Percentiles rank a stretch among this genome's conserved stretches.
Conservation (phyloP, 2,329 filamentous ascomycete species). For the Thermomyces lanuginosus region DNA sequence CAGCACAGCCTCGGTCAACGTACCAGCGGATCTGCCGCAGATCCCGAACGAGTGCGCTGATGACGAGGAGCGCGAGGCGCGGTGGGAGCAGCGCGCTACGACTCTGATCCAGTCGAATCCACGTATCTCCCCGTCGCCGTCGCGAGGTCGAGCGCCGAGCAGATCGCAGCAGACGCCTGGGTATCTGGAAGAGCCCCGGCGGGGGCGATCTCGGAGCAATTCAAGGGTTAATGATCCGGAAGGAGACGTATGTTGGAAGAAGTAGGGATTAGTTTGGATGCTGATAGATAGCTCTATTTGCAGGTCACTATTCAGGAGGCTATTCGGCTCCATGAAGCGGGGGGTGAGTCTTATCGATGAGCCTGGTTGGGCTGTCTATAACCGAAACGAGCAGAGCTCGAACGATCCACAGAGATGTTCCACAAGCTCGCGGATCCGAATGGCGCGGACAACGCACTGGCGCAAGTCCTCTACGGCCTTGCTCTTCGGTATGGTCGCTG, state of each 20-base stretch:
- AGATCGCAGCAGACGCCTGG: too few species aligned
- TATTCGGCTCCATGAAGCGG: conserved; percentile 80
- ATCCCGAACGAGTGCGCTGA: conserved; percentile 40
- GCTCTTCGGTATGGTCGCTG: conserved; percentile 52
- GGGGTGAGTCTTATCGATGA: conserved; percentile 29
- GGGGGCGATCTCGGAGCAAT: conserved; percentile 19
- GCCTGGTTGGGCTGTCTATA: too few species aligned
- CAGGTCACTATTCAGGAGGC: conserved; percentile 69
- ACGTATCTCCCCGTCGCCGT: conserved; percentile 24
- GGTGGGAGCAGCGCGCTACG: conserved; percentile 92
- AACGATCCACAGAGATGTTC: conserved; percentile 71
- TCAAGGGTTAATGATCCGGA: conserved; percentile 15
- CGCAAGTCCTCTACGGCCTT: conserved; percentile 89
- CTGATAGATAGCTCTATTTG: background rate
- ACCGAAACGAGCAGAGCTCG: conserved; percentile 38
- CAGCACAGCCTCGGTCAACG: conserved; percentile 41
- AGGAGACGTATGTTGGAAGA: conserved; percentile 26
- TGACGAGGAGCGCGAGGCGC: conserved; percentile 44
- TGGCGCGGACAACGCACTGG: conserved; percentile 79
- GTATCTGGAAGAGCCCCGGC: conserved; percentile 8
- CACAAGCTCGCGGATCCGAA: conserved; percentile 64
- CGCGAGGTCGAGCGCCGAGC: conserved; percentile 18
- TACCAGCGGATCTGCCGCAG: conserved; percentile 65
- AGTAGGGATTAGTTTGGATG: conserved; percentile 13
- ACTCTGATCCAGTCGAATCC: conserved; percentile 52